Evolutionary conservation across 305 asterid species (phyloP).

Genomic region (Ruellia speciosa): DNA sequence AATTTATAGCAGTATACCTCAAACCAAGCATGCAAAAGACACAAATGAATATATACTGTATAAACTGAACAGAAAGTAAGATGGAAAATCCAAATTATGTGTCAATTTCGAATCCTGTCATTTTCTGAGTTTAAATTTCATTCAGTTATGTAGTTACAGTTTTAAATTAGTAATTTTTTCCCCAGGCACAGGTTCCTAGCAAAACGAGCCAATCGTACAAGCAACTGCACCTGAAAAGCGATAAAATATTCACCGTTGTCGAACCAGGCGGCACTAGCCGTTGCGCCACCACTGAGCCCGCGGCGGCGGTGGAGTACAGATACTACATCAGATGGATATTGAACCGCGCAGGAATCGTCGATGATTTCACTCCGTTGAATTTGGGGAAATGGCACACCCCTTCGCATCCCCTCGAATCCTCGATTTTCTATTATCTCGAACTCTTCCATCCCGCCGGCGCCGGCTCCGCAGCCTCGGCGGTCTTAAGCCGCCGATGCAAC

Average conservation of each 20-base stretch:
- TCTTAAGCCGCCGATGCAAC: constrained; percentile 39
- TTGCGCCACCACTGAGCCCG: constrained; percentile 30
- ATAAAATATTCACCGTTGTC: constrained; percentile 28
- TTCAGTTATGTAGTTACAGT: background rate
- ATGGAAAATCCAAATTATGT: constrained; percentile 15
- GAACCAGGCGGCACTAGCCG: constrained; percentile 33
- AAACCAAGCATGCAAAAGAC: too few species aligned
- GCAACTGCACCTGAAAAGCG: constrained; percentile 13
- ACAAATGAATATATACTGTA: too few species aligned
- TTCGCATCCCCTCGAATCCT: constrained; percentile 72
- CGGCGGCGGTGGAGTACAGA: constrained; percentile 23
- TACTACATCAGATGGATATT: constrained; percentile 54
- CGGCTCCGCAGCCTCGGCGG: too few species aligned
- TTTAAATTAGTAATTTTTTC: background rate
- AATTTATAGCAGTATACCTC: too few species aligned
- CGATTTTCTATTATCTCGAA: constrained; percentile 65
- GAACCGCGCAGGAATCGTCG: constrained; percentile 47
- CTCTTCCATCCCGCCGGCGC: constrained; percentile 41
- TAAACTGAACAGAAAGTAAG: background rate
- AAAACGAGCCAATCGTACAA: constrained; percentile 52
- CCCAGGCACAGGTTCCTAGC: constrained; percentile 54
- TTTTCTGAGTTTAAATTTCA: background rate
- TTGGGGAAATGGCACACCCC: constrained; percentile 45
- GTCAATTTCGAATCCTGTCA: constrained; percentile 16
- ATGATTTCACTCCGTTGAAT: constrained; percentile 34